Evolutionary conservation across 2,329 filamentous ascomycete genomes (phyloP), one percentile per base, ranked within the genome.

Genomic region (Knufia petricola): DNA sequence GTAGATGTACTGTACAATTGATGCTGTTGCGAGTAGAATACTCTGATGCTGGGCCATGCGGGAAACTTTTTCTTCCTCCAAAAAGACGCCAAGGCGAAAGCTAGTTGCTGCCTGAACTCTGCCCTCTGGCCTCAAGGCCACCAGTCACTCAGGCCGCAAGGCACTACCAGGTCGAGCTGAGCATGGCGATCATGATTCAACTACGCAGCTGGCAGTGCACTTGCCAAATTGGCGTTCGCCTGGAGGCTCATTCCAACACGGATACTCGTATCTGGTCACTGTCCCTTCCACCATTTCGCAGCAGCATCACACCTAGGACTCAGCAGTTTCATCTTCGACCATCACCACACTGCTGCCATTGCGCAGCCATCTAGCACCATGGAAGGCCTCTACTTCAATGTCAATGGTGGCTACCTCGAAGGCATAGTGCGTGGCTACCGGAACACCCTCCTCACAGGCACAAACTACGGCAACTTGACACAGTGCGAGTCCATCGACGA

Each of bases 351-450:
- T 26, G 20, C 42, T 36, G 15, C 15, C 28, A 28, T 30, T 62
- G 66, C 55, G 55, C 95, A 94, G 88, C 88, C 31, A 24, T 46
- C 31, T 8, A n/a, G 19, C 19, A 38, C 9, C 9, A 47, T 47
- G 44, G 44, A 95, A 75, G 88, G 88, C 51, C 81, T 95, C 39
- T 84, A 88, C 62, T 95, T 92, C 73, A 95, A 95, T 71, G 85
- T 90, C 55, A 88, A 94, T 69, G 89, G 87, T 70, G 89, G 89
- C 84, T 90, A 74, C 70, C 82, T 96, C 66, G 92, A 98, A 72
- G 92, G 92, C 67, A 89, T 98, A 66, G 87, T 96, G 62, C 86
- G 92, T 62, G 92, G 92, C 56, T 98, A 96, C 72, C 84, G 90
- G 65, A 98, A 96, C 70, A 79, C 84, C 63, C 84, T 98, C 55